Conservation (phyloP, 2,329 filamentous ascomycete species). For the Leptoxyphium fumago region DNA sequence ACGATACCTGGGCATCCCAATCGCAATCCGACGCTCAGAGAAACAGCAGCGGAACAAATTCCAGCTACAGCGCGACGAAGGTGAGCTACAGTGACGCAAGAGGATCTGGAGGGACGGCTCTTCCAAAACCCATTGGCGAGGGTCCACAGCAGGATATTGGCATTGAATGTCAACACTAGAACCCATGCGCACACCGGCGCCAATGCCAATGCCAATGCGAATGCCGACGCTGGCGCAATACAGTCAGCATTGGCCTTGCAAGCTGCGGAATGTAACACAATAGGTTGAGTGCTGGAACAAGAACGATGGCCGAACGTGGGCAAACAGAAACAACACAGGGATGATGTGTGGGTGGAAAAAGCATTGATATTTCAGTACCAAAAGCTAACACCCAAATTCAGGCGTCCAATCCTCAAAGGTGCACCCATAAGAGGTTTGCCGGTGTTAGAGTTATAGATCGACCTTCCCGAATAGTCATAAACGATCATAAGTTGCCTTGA, state of each 20-base stretch:
- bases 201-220: too few species aligned
- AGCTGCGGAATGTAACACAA: neutral
- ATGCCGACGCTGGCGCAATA: neutral
- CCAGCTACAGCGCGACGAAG: neutral
- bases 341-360: too few species aligned
- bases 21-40: neutral
- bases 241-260: neutral
- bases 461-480: neutral
- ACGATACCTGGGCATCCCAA: neutral
- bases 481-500: neutral
- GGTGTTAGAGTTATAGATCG: constrained; percentile 14
- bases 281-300: too few species aligned
- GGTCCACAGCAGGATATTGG: too few species aligned
- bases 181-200: too few species aligned
- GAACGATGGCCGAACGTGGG: too few species aligned
- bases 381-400: constrained; percentile 12
- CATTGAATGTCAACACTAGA: too few species aligned
- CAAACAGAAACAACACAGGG: too few species aligned
- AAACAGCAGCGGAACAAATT: neutral
- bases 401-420: neutral
- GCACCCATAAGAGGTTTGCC: constrained; percentile 6
- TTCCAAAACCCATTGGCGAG: too few species aligned
- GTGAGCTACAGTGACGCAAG: neutral
- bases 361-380: constrained; percentile 2
- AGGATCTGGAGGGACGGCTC: too few species aligned